Evolutionary conservation across 1,284 basidiomycete species (phyloP).

Genomic region (Fomitopsis schrenkii): DNA sequence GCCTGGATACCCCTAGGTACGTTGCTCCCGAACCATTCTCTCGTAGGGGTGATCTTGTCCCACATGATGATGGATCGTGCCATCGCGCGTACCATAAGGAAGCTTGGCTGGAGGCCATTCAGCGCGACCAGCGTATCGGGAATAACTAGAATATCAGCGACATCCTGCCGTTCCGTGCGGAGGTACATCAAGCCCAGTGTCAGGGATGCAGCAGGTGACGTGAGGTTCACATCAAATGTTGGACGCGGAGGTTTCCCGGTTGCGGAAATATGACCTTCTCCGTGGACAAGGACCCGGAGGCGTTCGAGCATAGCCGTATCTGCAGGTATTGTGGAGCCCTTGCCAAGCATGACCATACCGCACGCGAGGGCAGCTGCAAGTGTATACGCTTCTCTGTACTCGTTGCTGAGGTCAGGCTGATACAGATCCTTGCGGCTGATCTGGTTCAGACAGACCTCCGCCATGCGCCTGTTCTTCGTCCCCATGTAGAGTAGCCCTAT

Average conservation of each 20-base stretch:
- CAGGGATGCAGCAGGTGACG: conserved; percentile 87
- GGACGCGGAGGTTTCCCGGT: conserved; percentile 35
- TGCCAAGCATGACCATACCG: conserved; percentile 94
- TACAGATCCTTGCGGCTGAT: conserved; percentile 76
- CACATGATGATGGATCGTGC: conserved; percentile 86
- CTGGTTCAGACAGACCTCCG: conserved; percentile 85
- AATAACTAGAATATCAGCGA: conserved; percentile 81
- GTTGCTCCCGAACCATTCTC: conserved; percentile 76
- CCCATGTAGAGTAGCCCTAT: conserved; percentile 91
- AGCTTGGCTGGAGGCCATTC: conserved; percentile 84
- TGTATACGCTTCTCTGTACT: conserved; percentile 89
- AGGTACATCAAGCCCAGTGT: conserved; percentile 93
- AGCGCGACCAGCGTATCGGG: conserved; percentile 78
- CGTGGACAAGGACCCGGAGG: conserved; percentile 69
- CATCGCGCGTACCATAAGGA: conserved; percentile 80
- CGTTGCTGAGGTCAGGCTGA: conserved; percentile 78
- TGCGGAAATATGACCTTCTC: conserved; percentile 42
- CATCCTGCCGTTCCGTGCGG: conserved; percentile 77
- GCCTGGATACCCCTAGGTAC: conserved; percentile 69
- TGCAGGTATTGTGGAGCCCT: conserved; percentile 73
- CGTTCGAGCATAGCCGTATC: conserved; percentile 68
- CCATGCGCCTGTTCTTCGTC: conserved; percentile 85
- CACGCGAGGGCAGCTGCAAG: conserved; percentile 87
- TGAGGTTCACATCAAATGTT: conserved; percentile 79
- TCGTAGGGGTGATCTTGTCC: conserved; percentile 70